Evolutionary conservation across 1,284 basidiomycete genomes (phyloP), one percentile per base, ranked within the genome.

Genomic region (Papiliotrema terrestris): DNA sequence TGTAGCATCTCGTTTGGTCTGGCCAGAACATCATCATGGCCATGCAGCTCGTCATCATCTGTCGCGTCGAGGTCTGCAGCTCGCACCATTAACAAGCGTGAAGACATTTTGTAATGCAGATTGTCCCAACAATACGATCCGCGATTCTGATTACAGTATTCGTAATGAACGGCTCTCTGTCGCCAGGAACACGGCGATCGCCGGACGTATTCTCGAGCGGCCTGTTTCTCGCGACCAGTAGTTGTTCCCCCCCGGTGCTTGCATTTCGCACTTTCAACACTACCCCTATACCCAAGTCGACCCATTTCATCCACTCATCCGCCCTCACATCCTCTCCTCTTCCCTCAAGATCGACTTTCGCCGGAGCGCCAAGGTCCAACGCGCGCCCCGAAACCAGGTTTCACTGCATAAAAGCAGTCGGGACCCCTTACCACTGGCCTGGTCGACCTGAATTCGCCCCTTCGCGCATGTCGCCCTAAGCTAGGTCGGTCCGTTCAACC

Each of bases 161-260:
- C 11, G 29, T 32, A 32, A 32, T 32, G 29, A 5, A 32, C 5
- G 6, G 5, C 29, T 11, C 11, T 5, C 5, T 32, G 6, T 32
- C 6, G 6, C 29, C 15, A 41, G 6, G 39, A 41, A 41, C 39
- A 41, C 39, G 39, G 39, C 20, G 39, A 41, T 41, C 39, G 39
- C 39, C 39, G 39, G 17, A 41, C 17, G 39, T 8, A 38, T 36
- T 32, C 32, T 17, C 47, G 46, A 48, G 25, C 19, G 29, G 37
- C 49, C 39, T 42, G 32, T 44, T n/a, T 47, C 49, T 25, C 60
- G 53, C 15, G 26, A 9, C 17, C 48, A 37, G 8, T 58, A 37
- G 8, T 58, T 63, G 1, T 60, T 59, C n/a, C 46, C 67, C 19
- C 66, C 67, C 26, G 65, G 61, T 45, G 57, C 6, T 22, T 41